These are phyloP conservation scores for Pseudomicrostroma phylloplanum DNA, from an alignment of 1,284 basidiomycete genomes.

Conservation along the genomic window DNA sequence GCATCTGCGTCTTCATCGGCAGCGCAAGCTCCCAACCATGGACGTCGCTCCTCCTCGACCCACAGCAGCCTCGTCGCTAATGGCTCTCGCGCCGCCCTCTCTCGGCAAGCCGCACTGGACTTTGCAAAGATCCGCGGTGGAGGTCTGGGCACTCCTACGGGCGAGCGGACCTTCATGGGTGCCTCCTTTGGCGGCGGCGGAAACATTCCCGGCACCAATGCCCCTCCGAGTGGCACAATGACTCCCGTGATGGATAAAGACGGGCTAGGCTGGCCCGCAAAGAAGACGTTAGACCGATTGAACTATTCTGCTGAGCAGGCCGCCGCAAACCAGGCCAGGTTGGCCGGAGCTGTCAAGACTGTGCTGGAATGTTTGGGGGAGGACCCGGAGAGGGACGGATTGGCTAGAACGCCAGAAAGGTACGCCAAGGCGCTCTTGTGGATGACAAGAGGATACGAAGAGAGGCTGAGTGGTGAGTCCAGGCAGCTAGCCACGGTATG, in stretches of 20 bases:
- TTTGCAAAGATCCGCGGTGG: slow-evolving; percentile 24
- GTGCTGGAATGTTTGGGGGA: slow-evolving; percentile 97
- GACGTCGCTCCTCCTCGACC: background rate
- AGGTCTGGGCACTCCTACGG: slow-evolving; percentile 40
- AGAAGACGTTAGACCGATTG: slow-evolving; percentile 39
- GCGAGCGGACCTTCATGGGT: slow-evolving; percentile 34
- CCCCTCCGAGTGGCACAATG: slow-evolving; percentile 18
- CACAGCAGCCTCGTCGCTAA: background rate
- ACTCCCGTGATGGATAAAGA: slow-evolving; percentile 46
- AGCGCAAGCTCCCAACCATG: background rate
- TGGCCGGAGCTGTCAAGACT: slow-evolving; percentile 78
- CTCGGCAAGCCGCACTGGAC: slow-evolving; percentile 1
- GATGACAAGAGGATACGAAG: slow-evolving; percentile 99
- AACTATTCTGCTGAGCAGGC: slow-evolving; percentile 38
- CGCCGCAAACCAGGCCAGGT: slow-evolving; percentile 55
- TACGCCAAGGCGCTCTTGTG: slow-evolving; percentile 96
- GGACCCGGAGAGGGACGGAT: slow-evolving; percentile 88
- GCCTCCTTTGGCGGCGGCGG: slow-evolving; percentile 8
- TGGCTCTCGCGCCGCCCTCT: background rate
- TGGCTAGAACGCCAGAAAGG: slow-evolving; percentile 83
- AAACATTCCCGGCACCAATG: background rate
- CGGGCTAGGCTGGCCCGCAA: slow-evolving; percentile 48
- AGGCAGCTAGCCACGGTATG: slow-evolving; percentile 53
- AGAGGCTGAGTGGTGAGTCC: slow-evolving; percentile 63
- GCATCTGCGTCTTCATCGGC: background rate